Evolutionary conservation across 495 filamentous ascomycete genomes (phyloP).

Genomic region (Hyaloscypha variabilis): DNA sequence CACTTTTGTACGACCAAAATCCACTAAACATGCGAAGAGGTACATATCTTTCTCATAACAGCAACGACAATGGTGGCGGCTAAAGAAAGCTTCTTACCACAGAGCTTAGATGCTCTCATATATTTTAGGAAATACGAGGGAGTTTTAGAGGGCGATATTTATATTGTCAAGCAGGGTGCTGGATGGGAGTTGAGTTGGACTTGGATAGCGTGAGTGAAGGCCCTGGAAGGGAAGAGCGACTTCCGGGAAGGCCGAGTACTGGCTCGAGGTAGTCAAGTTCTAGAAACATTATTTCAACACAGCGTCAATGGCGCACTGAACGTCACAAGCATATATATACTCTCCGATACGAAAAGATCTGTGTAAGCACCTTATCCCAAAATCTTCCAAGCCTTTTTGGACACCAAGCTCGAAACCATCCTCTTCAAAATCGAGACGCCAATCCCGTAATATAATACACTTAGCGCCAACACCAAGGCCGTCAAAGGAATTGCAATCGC

Average conservation of each 20-base stretch:
- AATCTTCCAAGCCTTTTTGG: background rate
- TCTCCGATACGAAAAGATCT: no score
- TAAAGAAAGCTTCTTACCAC: conserved; percentile 1
- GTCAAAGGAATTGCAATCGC: conserved; percentile 13
- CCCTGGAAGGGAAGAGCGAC: background rate
- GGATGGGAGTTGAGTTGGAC: background rate
- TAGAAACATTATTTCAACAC: no score
- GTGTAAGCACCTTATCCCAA: background rate
- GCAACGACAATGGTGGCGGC: background rate
- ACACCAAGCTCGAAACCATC: background rate
- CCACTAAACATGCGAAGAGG: background rate
- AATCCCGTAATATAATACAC: background rate
- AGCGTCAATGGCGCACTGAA: no score
- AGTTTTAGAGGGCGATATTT: background rate
- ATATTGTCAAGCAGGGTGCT: background rate
- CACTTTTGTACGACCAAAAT: background rate
- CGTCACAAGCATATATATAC: no score
- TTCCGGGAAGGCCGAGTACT: background rate
- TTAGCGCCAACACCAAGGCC: background rate
- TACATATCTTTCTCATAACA: background rate
- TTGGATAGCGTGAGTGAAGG: background rate
- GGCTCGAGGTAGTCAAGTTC: background rate
- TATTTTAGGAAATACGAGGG: conserved; percentile 20
- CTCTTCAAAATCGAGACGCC: background rate
- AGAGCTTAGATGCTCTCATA: background rate